A percentile compares a stretch with the other conserved stretches of the same genome.
Evolutionary conservation across 2,329 filamentous ascomycete genomes (phyloP).

Genomic region (Aspergillus sp.): DNA sequence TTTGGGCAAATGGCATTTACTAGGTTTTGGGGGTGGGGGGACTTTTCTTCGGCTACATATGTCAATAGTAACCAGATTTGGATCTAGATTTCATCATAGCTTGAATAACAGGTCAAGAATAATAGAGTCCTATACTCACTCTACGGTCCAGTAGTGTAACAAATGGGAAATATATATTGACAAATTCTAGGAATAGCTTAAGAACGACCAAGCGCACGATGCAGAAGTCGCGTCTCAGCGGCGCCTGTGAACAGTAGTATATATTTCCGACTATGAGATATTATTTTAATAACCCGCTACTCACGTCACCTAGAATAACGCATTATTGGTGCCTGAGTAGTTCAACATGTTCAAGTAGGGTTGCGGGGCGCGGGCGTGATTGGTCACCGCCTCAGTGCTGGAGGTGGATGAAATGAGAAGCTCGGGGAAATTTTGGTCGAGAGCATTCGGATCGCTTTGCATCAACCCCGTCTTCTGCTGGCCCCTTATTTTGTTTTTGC

Average conservation of each 20-base stretch:
- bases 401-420: constrained; percentile 33
- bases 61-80: not conserved
- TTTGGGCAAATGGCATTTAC: not conserved
- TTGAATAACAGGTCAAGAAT: no score
- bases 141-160: no score
- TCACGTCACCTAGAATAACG: no score
- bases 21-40: no score
- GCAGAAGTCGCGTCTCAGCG: no score
- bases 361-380: constrained; percentile 26
- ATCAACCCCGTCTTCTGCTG: constrained; percentile 19
- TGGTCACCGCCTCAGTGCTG: constrained; percentile 36
- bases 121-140: no score
- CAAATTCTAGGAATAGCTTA: not conserved
- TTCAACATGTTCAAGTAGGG: constrained; percentile 13
- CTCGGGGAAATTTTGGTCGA: constrained; percentile 45
- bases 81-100: not conserved
- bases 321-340: not conserved
- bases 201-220: not conserved
- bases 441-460: constrained; percentile 32
- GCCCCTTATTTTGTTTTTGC: constrained; percentile 3
- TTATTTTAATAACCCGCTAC: no score
- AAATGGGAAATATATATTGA: not conserved
- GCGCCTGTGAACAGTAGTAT: not conserved
- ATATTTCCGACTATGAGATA: not conserved
- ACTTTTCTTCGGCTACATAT: not conserved